A percentile compares a stretch with the other conserved stretches of the same genome.
phyloP scores from a whole-genome alignment of 208 protist genomes.

The Angomonas desouzai region DNA sequence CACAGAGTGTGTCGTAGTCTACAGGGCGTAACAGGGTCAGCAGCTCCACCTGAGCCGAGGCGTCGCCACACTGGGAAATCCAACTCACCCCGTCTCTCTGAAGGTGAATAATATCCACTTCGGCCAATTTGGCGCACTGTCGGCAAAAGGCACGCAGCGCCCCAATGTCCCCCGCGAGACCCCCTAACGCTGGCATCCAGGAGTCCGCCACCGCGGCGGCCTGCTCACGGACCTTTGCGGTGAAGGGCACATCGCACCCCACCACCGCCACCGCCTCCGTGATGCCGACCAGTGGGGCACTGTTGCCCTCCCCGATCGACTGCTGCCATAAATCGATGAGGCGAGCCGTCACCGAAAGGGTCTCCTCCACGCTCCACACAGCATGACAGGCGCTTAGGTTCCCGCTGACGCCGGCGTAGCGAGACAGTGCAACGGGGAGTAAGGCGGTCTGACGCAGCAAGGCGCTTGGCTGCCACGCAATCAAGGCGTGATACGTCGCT shows the following conservation, averaged over 20 bases:
- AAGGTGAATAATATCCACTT: background rate
- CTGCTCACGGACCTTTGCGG: background rate
- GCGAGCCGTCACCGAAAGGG: conserved; percentile 2
- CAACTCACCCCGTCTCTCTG: background rate
- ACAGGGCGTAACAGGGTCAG: conserved; percentile 21
- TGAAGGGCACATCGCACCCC: background rate
- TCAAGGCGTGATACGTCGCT: conserved; percentile 16
- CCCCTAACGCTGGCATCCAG: background rate
- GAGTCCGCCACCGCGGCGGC: background rate
- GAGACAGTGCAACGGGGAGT: conserved; percentile 24
- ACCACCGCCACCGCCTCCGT: conserved; percentile 10
- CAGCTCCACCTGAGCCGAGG: conserved; percentile 28
- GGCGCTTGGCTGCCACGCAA: background rate
- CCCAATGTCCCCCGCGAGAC: background rate
- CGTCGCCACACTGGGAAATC: conserved; percentile 1
- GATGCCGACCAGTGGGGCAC: background rate
- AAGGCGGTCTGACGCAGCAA: conserved; percentile 22
- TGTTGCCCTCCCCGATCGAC: background rate
- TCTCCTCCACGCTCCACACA: conserved; percentile 5
- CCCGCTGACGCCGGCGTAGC: conserved; percentile 10
- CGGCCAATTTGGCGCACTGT: background rate
- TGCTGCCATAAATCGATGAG: conserved; percentile 15
- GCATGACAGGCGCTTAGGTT: background rate
- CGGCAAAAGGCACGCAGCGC: background rate
- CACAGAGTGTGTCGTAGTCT: conserved; percentile 21